These are phyloP conservation scores for Sphaerulina vaccinii DNA, from an alignment of 2,329 filamentous ascomycete genomes.

Conservation along the genomic window DNA sequence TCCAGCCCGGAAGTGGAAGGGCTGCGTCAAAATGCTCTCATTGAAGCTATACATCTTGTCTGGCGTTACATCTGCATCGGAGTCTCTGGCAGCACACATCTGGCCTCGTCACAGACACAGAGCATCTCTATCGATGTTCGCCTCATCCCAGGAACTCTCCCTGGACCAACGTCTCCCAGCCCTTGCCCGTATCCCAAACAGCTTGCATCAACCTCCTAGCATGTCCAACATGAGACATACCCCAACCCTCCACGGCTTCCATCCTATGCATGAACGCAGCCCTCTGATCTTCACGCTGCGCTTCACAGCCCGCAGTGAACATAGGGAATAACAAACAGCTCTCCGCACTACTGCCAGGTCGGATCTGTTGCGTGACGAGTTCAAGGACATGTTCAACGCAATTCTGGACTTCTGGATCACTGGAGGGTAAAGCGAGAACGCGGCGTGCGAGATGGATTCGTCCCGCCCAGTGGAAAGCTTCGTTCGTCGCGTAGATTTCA, in stretches of 20 bases:
- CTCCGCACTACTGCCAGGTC: conserved; percentile 68
- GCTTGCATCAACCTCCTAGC: conserved; percentile 66
- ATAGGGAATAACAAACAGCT: conserved; percentile 75
- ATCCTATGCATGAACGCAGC: conserved; percentile 65
- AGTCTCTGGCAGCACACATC: too few relatives aligned
- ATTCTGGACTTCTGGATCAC: conserved; percentile 60
- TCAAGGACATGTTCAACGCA: conserved; percentile 63
- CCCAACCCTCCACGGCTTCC: conserved; percentile 66
- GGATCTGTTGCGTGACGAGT: conserved; percentile 58
- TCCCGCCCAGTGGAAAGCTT: conserved; percentile 76
- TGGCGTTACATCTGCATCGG: too few relatives aligned
- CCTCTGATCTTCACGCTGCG: conserved; percentile 55
- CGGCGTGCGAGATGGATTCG: conserved; percentile 73
- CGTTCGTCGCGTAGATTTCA: conserved; percentile 70
- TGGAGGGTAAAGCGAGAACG: conserved; percentile 61
- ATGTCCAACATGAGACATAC: conserved; percentile 68
- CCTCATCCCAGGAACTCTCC: conserved; percentile 66
- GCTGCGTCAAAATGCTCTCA: too few relatives aligned
- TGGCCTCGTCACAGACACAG: too few relatives aligned
- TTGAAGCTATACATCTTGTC: too few relatives aligned
- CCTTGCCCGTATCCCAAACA: conserved; percentile 65
- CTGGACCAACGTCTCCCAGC: conserved; percentile 67
- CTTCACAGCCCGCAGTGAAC: conserved; percentile 79
- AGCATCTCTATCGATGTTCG: not conserved
- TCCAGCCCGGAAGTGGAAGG: too few relatives aligned